Conservation (phyloP, 2,329 filamentous ascomycete genomes). For the Samsoniella hepiali region DNA sequence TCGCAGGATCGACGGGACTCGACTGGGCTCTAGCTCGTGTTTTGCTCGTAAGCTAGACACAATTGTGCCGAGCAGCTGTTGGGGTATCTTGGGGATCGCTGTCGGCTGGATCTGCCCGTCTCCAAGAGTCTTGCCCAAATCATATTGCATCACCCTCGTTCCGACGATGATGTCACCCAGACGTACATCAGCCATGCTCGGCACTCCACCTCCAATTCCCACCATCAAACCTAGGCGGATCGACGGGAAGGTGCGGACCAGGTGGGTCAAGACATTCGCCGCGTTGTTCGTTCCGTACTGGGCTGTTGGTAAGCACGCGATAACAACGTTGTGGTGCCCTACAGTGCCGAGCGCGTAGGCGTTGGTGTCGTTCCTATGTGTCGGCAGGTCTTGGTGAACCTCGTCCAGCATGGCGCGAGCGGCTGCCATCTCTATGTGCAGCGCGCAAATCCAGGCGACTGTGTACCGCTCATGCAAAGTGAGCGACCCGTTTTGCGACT, state of each 20-base stretch:
- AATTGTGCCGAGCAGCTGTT: background rate
- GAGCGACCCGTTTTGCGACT: too few relatives aligned
- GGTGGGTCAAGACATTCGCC: constrained; percentile 20
- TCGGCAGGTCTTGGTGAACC: too few relatives aligned
- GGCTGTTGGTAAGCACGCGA: constrained; percentile 24
- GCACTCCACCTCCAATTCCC: constrained; percentile 26
- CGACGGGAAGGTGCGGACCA: constrained; percentile 17
- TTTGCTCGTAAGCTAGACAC: constrained; percentile 20
- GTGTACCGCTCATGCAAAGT: too few relatives aligned
- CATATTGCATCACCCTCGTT: constrained; percentile 27
- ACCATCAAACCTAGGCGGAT: background rate
- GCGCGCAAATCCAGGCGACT: too few relatives aligned
- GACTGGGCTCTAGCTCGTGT: background rate
- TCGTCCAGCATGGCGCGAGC: too few relatives aligned
- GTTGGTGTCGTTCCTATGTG: constrained; percentile 18
- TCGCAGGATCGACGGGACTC: background rate
- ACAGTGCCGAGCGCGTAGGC: constrained; percentile 25
- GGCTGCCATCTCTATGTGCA: too few relatives aligned
- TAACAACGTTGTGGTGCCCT: constrained; percentile 25
- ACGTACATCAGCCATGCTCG: constrained; percentile 23
- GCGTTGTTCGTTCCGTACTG: constrained; percentile 26
- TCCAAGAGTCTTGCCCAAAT: constrained; percentile 24
- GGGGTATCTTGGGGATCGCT: background rate
- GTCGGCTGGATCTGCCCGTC: constrained; percentile 17
- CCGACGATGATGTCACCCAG: constrained; percentile 29